Base-by-base conservation (phyloP, 495 filamentous ascomycete species). In the Hypomontagnella monticulosa region DNA sequence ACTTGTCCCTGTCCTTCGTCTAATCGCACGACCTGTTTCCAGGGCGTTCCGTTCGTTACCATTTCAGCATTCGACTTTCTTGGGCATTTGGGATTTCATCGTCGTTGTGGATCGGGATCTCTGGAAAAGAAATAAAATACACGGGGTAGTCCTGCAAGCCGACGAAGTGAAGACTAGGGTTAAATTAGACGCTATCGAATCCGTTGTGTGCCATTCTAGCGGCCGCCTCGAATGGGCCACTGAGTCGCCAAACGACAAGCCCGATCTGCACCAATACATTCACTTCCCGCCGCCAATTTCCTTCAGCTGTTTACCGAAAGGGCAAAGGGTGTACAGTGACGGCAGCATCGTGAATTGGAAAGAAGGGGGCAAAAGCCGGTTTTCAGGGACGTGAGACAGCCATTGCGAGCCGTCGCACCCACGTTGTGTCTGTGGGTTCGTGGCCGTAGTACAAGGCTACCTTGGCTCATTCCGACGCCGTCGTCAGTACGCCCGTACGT, bases 151-250 rank as follows among this genome's bases (percentile, higher is more conserved):
- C 56, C 61, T 65, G 57, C 46, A 61, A 63, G 33, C 61, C 55
- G 52, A 46, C 43, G 40, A 41, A 14, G 61, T 53, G 57, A 64
- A 50, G 52, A 66, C 67, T 58, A 66, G 67, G 67, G 62, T 70
- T 66, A 58, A 59, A 67, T 74, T 67, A 69, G 56, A 64, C 65
- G 55, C 62, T 59, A 66, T 70, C 71, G 66, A 74, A 72, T 72
- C 23, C 66, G 57, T 51, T 46, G 59, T 27, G 38, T 63, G 16
- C 33, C 38, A 67, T 63, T 62, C 69, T 57, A 70, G 63, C 66
- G 63, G 63, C 71, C 53, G 57, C 54, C 57, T 60, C 61, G 69
- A 68, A 70, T 70, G 61, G 71, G 57, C 57, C 71, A 20, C 38
- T 72, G 43, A 52, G 51, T 63, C 56, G 63, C 49, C 57, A 68